Conservation (phyloP, 768 basidiomycete species). For the Boletus reticuloceps region DNA sequence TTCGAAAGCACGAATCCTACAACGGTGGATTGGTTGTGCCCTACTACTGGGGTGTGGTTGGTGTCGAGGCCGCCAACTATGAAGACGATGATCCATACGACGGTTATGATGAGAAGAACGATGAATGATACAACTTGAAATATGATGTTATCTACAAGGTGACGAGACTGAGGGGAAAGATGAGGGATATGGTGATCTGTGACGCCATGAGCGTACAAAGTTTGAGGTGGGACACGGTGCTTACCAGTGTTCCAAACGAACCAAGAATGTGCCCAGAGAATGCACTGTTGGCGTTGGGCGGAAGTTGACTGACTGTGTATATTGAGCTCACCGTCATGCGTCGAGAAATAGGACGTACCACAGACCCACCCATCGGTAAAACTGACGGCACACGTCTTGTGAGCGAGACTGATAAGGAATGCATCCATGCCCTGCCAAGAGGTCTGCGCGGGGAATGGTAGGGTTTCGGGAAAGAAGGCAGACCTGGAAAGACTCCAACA, state of each 20-base stretch:
- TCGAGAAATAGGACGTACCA: slow-evolving; percentile 6
- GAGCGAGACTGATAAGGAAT: slow-evolving; percentile 21
- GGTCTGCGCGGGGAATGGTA: not conserved
- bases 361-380: slow-evolving; percentile 23
- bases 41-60: slow-evolving; percentile 13
- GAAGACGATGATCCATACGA: slow-evolving; percentile 20
- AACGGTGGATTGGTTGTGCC: slow-evolving; percentile 18
- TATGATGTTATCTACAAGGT: slow-evolving; percentile 23
- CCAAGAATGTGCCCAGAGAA: slow-evolving; percentile 24
- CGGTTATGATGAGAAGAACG: slow-evolving; percentile 16
- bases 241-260: slow-evolving; percentile 21
- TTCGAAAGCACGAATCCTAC: slow-evolving; percentile 24
- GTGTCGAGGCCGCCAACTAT: slow-evolving; percentile 7
- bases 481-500: slow-evolving; percentile 26
- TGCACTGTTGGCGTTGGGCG: slow-evolving; percentile 5
- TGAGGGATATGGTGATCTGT: slow-evolving; percentile 16
- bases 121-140: slow-evolving; percentile 24
- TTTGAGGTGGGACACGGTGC: not conserved
- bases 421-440: slow-evolving; percentile 20
- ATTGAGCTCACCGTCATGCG: not conserved
- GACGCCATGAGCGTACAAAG: not conserved
- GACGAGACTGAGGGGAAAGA: slow-evolving; percentile 26
- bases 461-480: not conserved
- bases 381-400: slow-evolving; percentile 26
- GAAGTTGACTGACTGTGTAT: slow-evolving; percentile 10